Conservation (phyloP, 163 green algal species). For the Prototheca wickerhamii region DNA sequence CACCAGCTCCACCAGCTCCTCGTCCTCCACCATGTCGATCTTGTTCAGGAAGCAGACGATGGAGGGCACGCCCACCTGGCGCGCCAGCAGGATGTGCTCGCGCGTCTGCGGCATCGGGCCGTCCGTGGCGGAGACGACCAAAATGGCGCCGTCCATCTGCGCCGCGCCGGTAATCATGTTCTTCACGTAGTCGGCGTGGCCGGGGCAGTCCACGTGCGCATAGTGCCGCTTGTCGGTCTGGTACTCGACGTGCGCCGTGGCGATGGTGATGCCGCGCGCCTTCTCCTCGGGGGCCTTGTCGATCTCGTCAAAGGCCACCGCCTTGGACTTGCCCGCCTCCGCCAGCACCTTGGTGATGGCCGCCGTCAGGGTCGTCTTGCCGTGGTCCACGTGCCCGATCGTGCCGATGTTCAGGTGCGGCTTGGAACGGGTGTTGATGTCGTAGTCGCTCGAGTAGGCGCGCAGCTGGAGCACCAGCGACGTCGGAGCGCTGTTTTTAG, state of each 20-base stretch:
- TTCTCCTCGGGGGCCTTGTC: constrained; percentile 99
- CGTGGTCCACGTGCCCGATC: constrained; percentile 98
- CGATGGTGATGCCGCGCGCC: constrained; percentile 53
- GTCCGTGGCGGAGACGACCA: constrained; percentile 94
- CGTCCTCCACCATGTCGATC: constrained; percentile 92
- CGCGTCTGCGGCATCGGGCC: constrained; percentile 97
- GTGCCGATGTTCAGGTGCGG: constrained; percentile 98
- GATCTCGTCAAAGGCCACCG: constrained; percentile 93
- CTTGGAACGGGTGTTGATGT: constrained; percentile 71
- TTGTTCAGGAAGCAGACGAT: constrained; percentile 99
- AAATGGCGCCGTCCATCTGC: constrained; percentile 97
- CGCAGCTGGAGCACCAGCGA: background rate
- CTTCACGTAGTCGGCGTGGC: constrained; percentile 99
- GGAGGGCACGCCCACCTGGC: constrained; percentile 92
- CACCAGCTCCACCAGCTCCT: constrained; percentile 94
- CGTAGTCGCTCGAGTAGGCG: constrained; percentile 22
- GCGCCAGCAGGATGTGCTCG: constrained; percentile 96
- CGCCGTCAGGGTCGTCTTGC: constrained; percentile 97
- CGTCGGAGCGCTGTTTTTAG: background rate
- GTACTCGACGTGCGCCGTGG: constrained; percentile 78
- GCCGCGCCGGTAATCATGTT: constrained; percentile 99
- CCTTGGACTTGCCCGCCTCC: constrained; percentile 72
- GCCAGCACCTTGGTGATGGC: constrained; percentile 92
- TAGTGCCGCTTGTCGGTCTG: constrained; percentile 96
- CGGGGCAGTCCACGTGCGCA: constrained; percentile 97